Conservation (phyloP, 108 stramenopile species). For the Cylindrotheca fusiformis region DNA sequence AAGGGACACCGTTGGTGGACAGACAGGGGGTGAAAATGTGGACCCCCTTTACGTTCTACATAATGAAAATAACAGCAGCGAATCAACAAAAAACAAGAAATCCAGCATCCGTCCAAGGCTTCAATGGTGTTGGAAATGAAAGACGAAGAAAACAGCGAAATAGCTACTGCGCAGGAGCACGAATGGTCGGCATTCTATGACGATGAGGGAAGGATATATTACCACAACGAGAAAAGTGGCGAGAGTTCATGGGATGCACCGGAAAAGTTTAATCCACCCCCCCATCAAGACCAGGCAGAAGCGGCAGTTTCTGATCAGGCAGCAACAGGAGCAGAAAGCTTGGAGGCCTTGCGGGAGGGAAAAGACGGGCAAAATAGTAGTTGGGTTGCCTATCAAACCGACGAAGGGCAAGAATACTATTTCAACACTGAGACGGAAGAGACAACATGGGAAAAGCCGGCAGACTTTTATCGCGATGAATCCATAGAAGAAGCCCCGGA, state of each 20-base stretch:
- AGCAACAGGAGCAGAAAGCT: no score
- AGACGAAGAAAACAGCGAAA: background rate
- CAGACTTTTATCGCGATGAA: no score
- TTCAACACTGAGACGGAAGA: conserved; percentile 64
- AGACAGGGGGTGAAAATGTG: no score
- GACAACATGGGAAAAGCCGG: conserved; percentile 76
- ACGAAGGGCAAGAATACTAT: conserved; percentile 67
- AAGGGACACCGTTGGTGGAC: no score
- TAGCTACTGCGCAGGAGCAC: no score
- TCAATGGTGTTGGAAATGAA: background rate
- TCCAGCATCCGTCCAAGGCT: no score
- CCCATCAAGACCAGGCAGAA: conserved; percentile 7
- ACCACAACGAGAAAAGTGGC: conserved; percentile 58
- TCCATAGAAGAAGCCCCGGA: conserved; percentile 1
- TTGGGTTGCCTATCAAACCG: conserved; percentile 60
- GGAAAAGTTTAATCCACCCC: conserved; percentile 36
- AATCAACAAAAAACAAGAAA: no score
- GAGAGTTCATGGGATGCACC: conserved; percentile 78
- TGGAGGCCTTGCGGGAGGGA: background rate
- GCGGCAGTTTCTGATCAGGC: conserved; percentile 8
- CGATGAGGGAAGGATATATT: conserved; percentile 60
- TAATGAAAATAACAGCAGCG: no score
- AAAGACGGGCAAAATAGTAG: background rate
- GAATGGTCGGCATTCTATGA: conserved; percentile 53
- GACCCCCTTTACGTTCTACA: no score